A percentile compares a stretch with the other conserved stretches of the same genome.
Conservation (phyloP, 495 filamentous ascomycete species). For the Amphirosellinia nigrospora region DNA sequence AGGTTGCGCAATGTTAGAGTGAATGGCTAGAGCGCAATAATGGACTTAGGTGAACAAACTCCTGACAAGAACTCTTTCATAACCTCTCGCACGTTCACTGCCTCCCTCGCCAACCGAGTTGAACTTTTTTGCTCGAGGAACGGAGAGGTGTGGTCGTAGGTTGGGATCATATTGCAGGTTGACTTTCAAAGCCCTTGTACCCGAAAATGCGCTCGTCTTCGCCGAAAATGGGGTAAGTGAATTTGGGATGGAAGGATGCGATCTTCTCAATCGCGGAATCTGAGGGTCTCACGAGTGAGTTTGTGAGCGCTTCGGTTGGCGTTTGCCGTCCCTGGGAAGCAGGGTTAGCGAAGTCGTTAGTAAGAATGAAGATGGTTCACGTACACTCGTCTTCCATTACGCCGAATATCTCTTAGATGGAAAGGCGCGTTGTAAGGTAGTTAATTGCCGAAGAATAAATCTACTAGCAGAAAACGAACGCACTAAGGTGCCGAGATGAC, state of each 20-base stretch:
- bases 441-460: neutral
- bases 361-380: slow-evolving; percentile 21
- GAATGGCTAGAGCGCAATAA: neutral
- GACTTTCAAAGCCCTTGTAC: slow-evolving; percentile 81
- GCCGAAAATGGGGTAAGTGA: slow-evolving; percentile 92
- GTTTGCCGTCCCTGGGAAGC: slow-evolving; percentile 68
- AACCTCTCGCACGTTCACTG: slow-evolving; percentile 68
- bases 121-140: slow-evolving; percentile 78
- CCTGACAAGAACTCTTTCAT: slow-evolving; percentile 72
- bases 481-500: too few relatives aligned
- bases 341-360: slow-evolving; percentile 27
- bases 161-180: slow-evolving; percentile 80
- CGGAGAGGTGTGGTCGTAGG: slow-evolving; percentile 73
- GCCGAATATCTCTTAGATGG: neutral
- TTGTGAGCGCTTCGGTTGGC: slow-evolving; percentile 74
- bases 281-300: slow-evolving; percentile 70
- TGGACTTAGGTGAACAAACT: slow-evolving; percentile 49
- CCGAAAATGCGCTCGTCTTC: slow-evolving; percentile 90
- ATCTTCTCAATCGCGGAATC: slow-evolving; percentile 61
- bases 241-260: slow-evolving; percentile 77
- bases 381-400: slow-evolving; percentile 59
- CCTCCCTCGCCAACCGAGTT: slow-evolving; percentile 70
- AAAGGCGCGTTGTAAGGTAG: neutral
- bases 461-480: neutral
- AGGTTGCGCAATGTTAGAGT: slow-evolving; percentile 33